Base-by-base conservation (phyloP, 805 yeast species). In the Candida anglica region DNA sequence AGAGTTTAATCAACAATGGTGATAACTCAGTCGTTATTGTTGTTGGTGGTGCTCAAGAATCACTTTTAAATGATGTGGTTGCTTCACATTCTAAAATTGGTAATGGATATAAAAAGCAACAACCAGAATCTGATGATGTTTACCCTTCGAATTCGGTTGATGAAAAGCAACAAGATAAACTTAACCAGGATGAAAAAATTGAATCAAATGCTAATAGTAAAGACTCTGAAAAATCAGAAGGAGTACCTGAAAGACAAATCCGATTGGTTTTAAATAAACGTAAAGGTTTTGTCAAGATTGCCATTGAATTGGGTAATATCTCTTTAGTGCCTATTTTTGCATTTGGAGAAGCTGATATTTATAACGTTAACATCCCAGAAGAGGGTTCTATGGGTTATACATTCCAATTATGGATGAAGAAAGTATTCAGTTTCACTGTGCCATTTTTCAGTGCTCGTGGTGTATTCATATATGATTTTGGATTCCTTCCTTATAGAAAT, bases 31-130 rank as follows among this genome's bases (percentile, higher is more conserved):
- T 89, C 9, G 84, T 91, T 41, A 80, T 93, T 38, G 98, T 93
- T 1, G 80, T 93, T 16, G 98, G 98, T 2, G 98, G 98, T 0
- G 98, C 98, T 0, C 84, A 87, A 39, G 98, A 93, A 50, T 79
- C 94, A 1, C 64, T 93, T 23, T 55, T 86, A 18, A 66, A 66
- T 40, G 54, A 58, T 30, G 59, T 63, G 43, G 69, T 66, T 10
- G 58, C 63, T 1, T 43, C 46, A 6, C 43, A 50, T 24, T 47
- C 48, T n/a, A 50, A 56, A 15, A 56, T 63, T 1, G 70, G 69
- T 4, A 53, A 53, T 23, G 69, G 68, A 2, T 63, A 58, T 40
- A 42, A 46, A 14, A 15, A 17, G 13, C 10, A 22, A 14, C 14
- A 25, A 7, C 11, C 7, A 11, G 21, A 16, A 4, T 13, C 18